Conservation (phyloP, 2,329 filamentous ascomycete species). For the Trichophyton verrucosum region DNA sequence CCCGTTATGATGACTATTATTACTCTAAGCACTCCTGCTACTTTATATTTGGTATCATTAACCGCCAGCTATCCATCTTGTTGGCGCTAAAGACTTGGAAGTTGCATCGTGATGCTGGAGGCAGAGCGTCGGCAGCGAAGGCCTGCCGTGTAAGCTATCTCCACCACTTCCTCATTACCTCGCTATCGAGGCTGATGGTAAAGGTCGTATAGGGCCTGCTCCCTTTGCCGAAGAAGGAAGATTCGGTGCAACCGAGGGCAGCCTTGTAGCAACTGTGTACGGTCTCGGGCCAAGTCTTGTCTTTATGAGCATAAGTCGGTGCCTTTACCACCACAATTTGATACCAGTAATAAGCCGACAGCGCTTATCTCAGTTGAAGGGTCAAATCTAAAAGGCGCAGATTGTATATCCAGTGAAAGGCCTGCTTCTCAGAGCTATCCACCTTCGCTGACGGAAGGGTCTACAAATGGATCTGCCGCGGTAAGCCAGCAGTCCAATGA, state of each 20-base stretch:
- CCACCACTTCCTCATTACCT: not conserved
- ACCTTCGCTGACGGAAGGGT: constrained; percentile 6
- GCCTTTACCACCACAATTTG: constrained; percentile 11
- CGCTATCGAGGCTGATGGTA: constrained; percentile 8
- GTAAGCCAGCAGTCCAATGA: constrained; percentile 21
- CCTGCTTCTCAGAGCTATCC: constrained; percentile 10
- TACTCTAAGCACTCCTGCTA: no score
- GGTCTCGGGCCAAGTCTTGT: constrained; percentile 42
- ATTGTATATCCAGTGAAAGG: constrained; percentile 5
- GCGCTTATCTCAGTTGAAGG: not conserved
- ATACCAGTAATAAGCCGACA: not conserved
- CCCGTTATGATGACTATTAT: no score
- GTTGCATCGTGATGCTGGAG: constrained; percentile 16
- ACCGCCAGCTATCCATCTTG: no score
- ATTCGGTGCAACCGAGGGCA: constrained; percentile 48
- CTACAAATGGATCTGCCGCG: constrained; percentile 16
- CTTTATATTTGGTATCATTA: no score
- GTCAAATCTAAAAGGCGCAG: not conserved
- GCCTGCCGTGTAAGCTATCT: constrained; percentile 31
- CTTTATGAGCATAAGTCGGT: constrained; percentile 31
- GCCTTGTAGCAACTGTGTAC: constrained; percentile 50
- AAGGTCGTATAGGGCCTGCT: constrained; percentile 36
- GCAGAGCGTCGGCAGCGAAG: constrained; percentile 30
- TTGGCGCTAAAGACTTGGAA: not conserved
- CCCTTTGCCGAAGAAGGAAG: constrained; percentile 48